Evolutionary conservation across 2,329 filamentous ascomycete species (phyloP), one percentile per base, ranked within the genome.

Genomic region (Xylariales sp.): DNA sequence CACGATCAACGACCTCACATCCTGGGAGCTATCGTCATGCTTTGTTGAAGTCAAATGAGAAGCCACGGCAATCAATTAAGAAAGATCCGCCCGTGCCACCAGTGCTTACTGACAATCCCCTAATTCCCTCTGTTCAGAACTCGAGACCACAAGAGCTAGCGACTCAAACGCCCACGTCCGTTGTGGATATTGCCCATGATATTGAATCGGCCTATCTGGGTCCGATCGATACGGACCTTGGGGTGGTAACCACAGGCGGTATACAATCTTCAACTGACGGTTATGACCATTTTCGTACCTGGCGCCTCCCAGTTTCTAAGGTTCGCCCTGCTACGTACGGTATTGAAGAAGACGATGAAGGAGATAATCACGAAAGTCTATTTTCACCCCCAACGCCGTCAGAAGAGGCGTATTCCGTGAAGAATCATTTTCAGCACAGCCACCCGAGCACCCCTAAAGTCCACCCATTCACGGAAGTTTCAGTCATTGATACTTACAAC

Each of bases 31-130:
- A 69, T 49, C 74, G 72, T 18, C 72, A 75, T 73, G 65, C 61
- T 16, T 67, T 77, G 28, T 65, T 76, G 62, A 76, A 73, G 59
- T 65, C 63, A 6, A 68, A 72, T n/a, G 49, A 64, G n/a, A 41
- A 69, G 23, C 64, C 46, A 32, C 61, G 61, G 39, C 57, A 66
- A 8, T 34, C 67, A 16, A 49, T 67, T 16, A 66, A 73, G 30
- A 76, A 71, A 62, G 74, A 77, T 23, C 43, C 70, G 28, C 75
- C 76, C 52, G 60, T 73, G 36, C 74, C 76, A 43, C 74, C 75
- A 3, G 58, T 77, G n/a, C 55, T 78, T 18, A 76, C 72, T 12
- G 62, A 62, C 10, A 66, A 64, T 1, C 49, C 64, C 10, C 23
- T 57, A 28, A 36, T 14, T 8, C 23, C 49, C 23, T 14, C 41